phyloP scores from a whole-genome alignment of 129 eudicot genomes.

The Daucus carota region DH1_v3.0 NC_030387.2:10272501-10273000 shows the following conservation, averaged over 20 bases:
- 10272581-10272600: no score
- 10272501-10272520: no score
- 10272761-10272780: constrained; percentile 2
- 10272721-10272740: constrained; percentile 4
- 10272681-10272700: constrained; percentile 8
- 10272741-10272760: background rate
- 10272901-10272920: background rate
- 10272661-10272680: background rate
- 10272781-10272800: background rate
- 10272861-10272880: background rate
- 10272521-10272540: no score
- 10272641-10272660: background rate
- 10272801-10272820: background rate
- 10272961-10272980: background rate
- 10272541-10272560: no score
- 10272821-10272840: constrained; percentile 4
- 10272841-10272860: background rate
- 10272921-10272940: constrained; percentile 3
- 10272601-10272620: no score
- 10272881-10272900: background rate
- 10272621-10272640: no score
- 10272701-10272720: constrained; percentile 1
- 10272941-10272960: background rate
- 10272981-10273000: background rate
- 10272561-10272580: no score